A percentile compares a stretch with the other conserved stretches of the same genome.
phyloP scores from a whole-genome alignment of 305 asterid species.

The Fraxinus albicans region DNA sequence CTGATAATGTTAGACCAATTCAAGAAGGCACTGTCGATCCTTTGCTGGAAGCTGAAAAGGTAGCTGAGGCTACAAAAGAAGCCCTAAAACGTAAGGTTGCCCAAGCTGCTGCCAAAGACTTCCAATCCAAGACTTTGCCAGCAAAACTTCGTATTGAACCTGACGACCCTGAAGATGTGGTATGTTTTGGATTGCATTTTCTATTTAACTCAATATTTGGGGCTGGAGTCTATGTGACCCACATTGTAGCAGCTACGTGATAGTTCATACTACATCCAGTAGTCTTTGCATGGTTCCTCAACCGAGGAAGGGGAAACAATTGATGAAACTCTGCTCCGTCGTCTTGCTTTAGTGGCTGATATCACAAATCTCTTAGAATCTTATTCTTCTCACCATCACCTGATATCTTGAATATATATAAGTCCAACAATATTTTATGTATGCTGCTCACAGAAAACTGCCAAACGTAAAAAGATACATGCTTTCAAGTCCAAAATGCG shows the following conservation, averaged over 20 bases:
- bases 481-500: constrained; percentile 96
- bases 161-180: constrained; percentile 98
- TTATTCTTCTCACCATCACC: not conserved
- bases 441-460: constrained; percentile 58
- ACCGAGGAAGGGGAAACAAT: not conserved
- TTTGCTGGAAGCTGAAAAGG: constrained; percentile 84
- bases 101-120: constrained; percentile 74
- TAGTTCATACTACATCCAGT: not conserved
- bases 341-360: not conserved
- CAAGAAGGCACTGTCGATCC: constrained; percentile 65
- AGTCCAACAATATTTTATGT: not conserved
- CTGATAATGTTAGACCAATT: constrained; percentile 73
- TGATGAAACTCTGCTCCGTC: not conserved
- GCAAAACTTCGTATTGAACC: constrained; percentile 85
- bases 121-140: constrained; percentile 72
- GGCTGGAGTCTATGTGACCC: not conserved
- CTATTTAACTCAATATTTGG: not conserved
- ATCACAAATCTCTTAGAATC: not conserved
- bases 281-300: not conserved
- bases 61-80: constrained; percentile 90
- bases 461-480: constrained; percentile 88
- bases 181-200: constrained; percentile 35
- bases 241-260: not conserved
- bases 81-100: constrained; percentile 95
- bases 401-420: not conserved